A percentile compares a stretch with the other conserved stretches of the same genome.
Conservation (phyloP, 352 stramenopile genomes). For the Globisporangium lucens region DNA sequence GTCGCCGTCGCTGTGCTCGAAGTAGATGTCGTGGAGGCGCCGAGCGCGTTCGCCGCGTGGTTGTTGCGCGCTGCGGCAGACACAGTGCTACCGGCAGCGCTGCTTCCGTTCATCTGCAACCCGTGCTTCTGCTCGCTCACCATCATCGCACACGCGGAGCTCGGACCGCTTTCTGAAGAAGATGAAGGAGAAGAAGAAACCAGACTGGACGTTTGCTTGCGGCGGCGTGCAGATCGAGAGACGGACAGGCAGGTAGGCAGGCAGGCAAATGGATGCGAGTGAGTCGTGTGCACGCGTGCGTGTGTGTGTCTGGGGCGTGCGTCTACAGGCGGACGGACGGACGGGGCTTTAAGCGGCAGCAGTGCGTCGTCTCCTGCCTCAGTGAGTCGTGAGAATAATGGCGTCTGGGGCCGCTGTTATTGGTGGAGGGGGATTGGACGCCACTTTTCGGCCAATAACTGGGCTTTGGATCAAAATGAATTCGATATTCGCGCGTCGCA, state of each 20-base stretch:
- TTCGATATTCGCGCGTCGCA: constrained; percentile 9
- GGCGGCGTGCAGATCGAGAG: not conserved
- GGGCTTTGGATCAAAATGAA: constrained; percentile 6
- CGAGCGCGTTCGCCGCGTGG: constrained; percentile 10
- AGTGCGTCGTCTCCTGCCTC: constrained; percentile 14
- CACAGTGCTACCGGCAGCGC: not conserved
- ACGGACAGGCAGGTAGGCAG: not conserved
- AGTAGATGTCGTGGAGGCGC: not conserved
- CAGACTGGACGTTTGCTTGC: not conserved
- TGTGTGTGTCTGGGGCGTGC: not conserved
- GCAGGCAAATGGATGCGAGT: not conserved
- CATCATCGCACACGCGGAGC: constrained; percentile 27
- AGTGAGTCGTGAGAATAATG: constrained; percentile 3
- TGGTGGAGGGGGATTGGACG: constrained; percentile 29
- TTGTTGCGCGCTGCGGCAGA: not conserved
- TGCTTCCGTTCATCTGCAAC: constrained; percentile 8
- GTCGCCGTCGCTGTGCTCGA: constrained; percentile 6
- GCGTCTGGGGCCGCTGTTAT: constrained; percentile 19
- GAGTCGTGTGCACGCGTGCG: not conserved
- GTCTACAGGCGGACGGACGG: not conserved
- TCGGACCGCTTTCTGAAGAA: not conserved
- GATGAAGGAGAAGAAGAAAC: not conserved
- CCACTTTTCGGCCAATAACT: constrained; percentile 31
- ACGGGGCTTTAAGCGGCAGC: constrained; percentile 1
- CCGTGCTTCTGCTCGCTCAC: constrained; percentile 33